Evolutionary conservation across 2,329 filamentous ascomycete genomes (phyloP).

Genomic region (Magnaporthiopsis rhizophila): DNA sequence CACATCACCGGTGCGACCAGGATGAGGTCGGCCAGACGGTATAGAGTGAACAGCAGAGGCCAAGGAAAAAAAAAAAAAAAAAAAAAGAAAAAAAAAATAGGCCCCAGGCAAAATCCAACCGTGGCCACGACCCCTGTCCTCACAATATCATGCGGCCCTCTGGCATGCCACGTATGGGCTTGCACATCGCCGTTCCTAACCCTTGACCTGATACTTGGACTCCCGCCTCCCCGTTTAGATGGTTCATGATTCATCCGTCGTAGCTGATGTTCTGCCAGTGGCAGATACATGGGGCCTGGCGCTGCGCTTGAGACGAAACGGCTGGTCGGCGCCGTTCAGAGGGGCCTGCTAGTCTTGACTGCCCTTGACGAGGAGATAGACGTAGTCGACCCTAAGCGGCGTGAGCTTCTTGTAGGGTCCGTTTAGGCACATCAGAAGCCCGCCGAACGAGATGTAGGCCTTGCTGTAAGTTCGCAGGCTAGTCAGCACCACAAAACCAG

Average conservation of each 20-base stretch:
- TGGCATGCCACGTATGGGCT: neutral
- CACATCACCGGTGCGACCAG: conserved; percentile 34
- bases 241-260: neutral
- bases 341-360: conserved; percentile 1
- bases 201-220: too few relatives aligned
- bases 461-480: conserved; percentile 49
- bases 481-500: neutral
- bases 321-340: neutral
- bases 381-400: conserved; percentile 82
- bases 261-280: neutral
- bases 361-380: conserved; percentile 73
- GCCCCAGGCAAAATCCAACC: too few relatives aligned
- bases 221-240: too few relatives aligned
- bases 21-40: neutral
- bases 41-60: too few relatives aligned
- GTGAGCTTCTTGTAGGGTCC: conserved; percentile 95
- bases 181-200: neutral
- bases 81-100: neutral
- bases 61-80: too few relatives aligned
- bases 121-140: too few relatives aligned
- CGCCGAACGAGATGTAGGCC: conserved; percentile 89
- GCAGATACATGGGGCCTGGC: neutral
- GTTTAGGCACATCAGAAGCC: conserved; percentile 80
- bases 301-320: neutral
- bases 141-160: neutral